Base-by-base conservation (phyloP, 306 rosid species). In the Abrus pulchellus region DNA sequence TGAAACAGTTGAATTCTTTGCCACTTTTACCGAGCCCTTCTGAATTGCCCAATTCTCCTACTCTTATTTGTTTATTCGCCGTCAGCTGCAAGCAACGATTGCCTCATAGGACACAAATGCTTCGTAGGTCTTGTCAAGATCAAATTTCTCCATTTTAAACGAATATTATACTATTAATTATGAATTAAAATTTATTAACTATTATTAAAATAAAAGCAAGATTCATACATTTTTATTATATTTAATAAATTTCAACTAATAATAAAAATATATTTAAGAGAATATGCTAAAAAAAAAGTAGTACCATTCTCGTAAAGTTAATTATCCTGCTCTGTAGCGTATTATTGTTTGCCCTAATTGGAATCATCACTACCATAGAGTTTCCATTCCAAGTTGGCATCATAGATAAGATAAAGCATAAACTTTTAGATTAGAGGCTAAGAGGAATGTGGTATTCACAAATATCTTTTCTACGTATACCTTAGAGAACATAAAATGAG, bases 381-480 rank as follows among this genome's bases (percentile, higher is more conserved):
- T 75, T 47, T 33, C 49, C 36, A n/a, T 47, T 33, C 49, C 36
- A n/a, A 9, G 40, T 47, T 29, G 8, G 36, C 60, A 75, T 48
- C n/a, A 60, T 32, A 3, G 54, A 47, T 44, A 32, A 43, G 49
- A 79, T 47, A 68, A 33, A 47, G 7, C 71, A 69, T 12, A 27
- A 79, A 70, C 45, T 47, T 69, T 6, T 48, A 68, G 14, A 45
- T 66, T 77, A 40, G 64, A 40, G 40, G 40, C 40, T 36, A 36
- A 36, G 40, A 36, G 45, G 3, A 10, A 73, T 38, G 12, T 36
- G 38, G 33, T 28, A 27, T 43, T 45, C 73, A 6, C 53, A 29
- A 43, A 30, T 20, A 73, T 54, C 77, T 73, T 73, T 73, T 36
- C 7, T 40, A 38, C 40, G 40, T 10, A 11, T 2, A 40, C 9